Evolutionary conservation across 176 grass and related monocot genomes (phyloP).

Genomic region (Carex parvula): DNA sequence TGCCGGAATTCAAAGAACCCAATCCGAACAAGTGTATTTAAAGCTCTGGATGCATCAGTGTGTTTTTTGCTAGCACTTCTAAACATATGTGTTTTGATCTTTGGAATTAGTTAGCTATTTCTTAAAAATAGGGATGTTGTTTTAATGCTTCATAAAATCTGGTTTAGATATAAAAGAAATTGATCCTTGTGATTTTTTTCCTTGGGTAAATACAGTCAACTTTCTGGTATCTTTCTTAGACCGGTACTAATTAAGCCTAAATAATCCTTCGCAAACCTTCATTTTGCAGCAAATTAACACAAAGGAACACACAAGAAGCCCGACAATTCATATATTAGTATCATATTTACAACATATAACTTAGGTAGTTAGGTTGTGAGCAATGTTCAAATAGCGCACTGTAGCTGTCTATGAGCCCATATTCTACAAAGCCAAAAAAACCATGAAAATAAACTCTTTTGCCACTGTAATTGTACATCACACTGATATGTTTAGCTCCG

Average conservation of each 20-base stretch:
- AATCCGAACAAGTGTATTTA: background rate
- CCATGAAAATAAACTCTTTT: background rate
- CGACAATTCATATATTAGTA: background rate
- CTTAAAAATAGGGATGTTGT: too few relatives aligned
- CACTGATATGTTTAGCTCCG: background rate
- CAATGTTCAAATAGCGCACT: too few relatives aligned
- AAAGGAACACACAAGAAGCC: background rate
- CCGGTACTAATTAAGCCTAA: too few relatives aligned
- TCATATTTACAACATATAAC: background rate
- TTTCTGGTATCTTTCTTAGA: background rate
- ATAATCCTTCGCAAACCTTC: background rate
- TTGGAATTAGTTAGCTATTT: too few relatives aligned
- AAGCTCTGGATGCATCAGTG: background rate
- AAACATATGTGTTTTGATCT: too few relatives aligned
- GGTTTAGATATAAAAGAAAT: too few relatives aligned
- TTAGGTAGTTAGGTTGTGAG: background rate
- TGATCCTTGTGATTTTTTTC: too few relatives aligned
- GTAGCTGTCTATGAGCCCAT: background rate
- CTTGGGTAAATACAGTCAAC: too few relatives aligned
- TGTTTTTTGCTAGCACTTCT: background rate
- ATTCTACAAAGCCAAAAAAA: background rate
- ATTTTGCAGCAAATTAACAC: background rate
- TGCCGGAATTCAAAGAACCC: background rate
- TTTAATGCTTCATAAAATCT: too few relatives aligned
- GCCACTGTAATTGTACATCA: background rate